Conservation (phyloP, 2,329 filamentous ascomycete genomes). For the Emmonsia crescens region DNA sequence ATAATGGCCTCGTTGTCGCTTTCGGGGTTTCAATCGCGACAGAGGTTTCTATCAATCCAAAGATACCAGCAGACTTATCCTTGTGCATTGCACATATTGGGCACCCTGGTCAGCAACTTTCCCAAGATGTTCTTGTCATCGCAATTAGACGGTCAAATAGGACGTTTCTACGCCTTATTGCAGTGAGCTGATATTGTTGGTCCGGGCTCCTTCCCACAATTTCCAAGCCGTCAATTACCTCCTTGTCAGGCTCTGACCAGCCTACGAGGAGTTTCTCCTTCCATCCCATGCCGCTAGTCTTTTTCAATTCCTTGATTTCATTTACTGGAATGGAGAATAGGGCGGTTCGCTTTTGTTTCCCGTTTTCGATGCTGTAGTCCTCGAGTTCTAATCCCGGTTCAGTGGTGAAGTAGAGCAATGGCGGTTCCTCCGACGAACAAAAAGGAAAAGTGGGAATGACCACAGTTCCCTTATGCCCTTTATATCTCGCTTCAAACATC, state of each 20-base stretch:
- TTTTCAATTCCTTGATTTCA: background rate
- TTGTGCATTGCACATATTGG: background rate
- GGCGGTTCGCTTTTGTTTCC: background rate
- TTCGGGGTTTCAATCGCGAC: too few relatives aligned
- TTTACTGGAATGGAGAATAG: background rate
- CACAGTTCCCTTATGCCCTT: background rate
- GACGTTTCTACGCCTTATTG: background rate
- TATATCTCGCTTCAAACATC: background rate
- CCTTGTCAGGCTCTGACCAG: background rate
- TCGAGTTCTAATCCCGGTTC: background rate
- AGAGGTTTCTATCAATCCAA: background rate
- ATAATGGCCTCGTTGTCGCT: too few relatives aligned
- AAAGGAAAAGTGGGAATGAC: background rate
- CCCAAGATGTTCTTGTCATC: background rate
- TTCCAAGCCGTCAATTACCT: background rate
- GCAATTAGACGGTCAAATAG: background rate
- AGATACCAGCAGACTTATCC: background rate
- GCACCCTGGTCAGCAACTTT: background rate
- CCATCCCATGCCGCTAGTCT: background rate
- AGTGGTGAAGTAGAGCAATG: background rate
- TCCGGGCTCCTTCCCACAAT: background rate
- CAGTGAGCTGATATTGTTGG: background rate
- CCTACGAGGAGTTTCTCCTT: background rate
- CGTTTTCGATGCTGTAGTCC: background rate
- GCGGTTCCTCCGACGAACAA: background rate